phyloP scores from a whole-genome alignment of 1,139 yeast genomes.

The Petasospora rhodanensis region DNA sequence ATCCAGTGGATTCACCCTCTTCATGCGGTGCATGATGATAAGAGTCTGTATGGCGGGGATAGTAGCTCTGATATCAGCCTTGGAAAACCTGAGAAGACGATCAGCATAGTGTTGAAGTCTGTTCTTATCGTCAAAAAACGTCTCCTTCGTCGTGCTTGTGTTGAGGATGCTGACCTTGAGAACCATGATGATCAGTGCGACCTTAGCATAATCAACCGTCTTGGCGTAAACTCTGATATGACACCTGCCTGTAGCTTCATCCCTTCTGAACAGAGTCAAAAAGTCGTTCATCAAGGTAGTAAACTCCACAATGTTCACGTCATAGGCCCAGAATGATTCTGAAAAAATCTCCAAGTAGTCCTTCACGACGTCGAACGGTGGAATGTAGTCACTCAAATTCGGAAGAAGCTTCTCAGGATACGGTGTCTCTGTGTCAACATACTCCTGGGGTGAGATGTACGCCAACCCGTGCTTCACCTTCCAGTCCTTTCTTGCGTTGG shows the following conservation, averaged over 20 bases:
- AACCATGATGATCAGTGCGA: slow-evolving; percentile 17
- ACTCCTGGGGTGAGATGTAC: slow-evolving; percentile 11
- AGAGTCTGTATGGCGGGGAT: slow-evolving; percentile 25
- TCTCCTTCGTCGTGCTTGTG: slow-evolving; percentile 10
- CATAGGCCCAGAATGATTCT: slow-evolving; percentile 15
- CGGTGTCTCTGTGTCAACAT: slow-evolving; percentile 10
- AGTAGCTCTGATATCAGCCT: slow-evolving; percentile 13
- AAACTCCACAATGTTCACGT: slow-evolving; percentile 16
- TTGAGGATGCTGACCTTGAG: slow-evolving; percentile 18
- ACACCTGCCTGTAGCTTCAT: slow-evolving; percentile 11
- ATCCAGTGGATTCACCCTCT: slow-evolving; percentile 21
- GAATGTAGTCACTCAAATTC: slow-evolving; percentile 17
- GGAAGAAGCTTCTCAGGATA: slow-evolving; percentile 17
- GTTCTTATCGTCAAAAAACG: slow-evolving; percentile 16
- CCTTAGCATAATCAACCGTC: slow-evolving; percentile 18
- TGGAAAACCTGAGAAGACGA: slow-evolving; percentile 18
- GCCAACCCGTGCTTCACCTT: slow-evolving; percentile 14
- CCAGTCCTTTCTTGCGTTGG: slow-evolving; percentile 22
- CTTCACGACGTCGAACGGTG: slow-evolving; percentile 15
- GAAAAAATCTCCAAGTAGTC: slow-evolving; percentile 13
- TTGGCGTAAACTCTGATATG: slow-evolving; percentile 11
- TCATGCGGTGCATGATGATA: slow-evolving; percentile 23
- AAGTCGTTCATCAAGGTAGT: slow-evolving; percentile 14
- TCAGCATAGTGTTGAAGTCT: slow-evolving; percentile 16
- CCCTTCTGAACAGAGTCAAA: slow-evolving; percentile 14